Conservation (phyloP, 768 basidiomycete genomes). For the Pholiota conissans region DNA sequence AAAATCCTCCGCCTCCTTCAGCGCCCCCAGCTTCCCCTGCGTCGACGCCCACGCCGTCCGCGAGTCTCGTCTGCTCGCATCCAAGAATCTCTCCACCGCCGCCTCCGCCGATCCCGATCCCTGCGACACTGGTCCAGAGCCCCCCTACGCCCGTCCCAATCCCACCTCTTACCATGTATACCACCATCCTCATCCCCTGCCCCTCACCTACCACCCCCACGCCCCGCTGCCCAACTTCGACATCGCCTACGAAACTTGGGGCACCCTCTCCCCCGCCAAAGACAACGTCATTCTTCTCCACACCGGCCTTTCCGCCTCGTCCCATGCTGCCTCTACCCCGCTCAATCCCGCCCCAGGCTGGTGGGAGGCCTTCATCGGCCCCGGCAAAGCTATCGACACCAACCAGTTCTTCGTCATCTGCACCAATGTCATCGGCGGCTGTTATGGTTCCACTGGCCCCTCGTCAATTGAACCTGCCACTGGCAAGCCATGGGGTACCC, state of each 20-base stretch:
- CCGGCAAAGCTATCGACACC: slow-evolving; percentile 92
- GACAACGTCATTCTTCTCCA: slow-evolving; percentile 95
- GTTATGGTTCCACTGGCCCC: slow-evolving; percentile 97
- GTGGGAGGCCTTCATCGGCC: slow-evolving; percentile 99
- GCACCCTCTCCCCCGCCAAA: slow-evolving; percentile 69
- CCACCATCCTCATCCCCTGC: slow-evolving; percentile 60
- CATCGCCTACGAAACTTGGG: slow-evolving; percentile 99
- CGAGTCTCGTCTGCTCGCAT: slow-evolving; percentile 49
- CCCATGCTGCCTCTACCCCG: slow-evolving; percentile 85
- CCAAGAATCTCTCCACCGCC: slow-evolving; percentile 21
- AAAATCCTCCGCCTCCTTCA: slow-evolving; percentile 5
- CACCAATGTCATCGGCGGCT: slow-evolving; percentile 95
- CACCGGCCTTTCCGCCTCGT: slow-evolving; percentile 94
- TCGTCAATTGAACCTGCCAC: slow-evolving; percentile 75
- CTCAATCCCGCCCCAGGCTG: slow-evolving; percentile 84
- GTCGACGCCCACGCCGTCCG: slow-evolving; percentile 81
- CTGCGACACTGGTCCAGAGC: slow-evolving; percentile 70
- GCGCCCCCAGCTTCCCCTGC: slow-evolving; percentile 58
- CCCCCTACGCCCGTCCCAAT: slow-evolving; percentile 77
- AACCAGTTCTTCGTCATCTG: slow-evolving; percentile 91
- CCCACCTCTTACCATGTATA: slow-evolving; percentile 74
- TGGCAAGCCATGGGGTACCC: slow-evolving; percentile 78
- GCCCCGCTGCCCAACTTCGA: slow-evolving; percentile 67
- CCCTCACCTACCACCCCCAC: slow-evolving; percentile 50
- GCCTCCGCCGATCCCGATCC: slow-evolving; percentile 15